Conservation (phyloP, 2,329 filamentous ascomycete genomes). For the Fusarium pininemorale region DNA sequence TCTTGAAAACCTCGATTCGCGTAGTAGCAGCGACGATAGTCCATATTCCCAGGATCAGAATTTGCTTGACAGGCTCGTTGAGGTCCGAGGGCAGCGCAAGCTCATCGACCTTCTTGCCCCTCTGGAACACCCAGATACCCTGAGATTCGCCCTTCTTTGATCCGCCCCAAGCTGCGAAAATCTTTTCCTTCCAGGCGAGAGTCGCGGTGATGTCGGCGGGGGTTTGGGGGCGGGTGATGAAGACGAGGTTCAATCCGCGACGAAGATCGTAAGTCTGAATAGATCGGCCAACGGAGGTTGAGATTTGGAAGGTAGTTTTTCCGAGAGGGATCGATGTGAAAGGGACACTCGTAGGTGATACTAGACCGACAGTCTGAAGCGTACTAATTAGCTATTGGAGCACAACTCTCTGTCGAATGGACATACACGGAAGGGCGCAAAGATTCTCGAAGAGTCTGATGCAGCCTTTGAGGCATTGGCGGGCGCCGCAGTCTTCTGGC, state of each 20-base stretch:
- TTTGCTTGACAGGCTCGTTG: constrained; percentile 76
- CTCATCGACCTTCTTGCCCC: constrained; percentile 84
- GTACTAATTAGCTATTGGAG: constrained; percentile 1
- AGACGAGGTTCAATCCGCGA: constrained; percentile 89
- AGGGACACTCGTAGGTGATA: constrained; percentile 89
- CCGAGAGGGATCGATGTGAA: constrained; percentile 90
- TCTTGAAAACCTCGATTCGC: constrained; percentile 90
- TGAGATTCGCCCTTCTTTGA: constrained; percentile 59
- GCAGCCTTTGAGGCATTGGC: constrained; percentile 50
- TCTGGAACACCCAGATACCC: constrained; percentile 91
- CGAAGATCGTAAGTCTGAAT: constrained; percentile 96
- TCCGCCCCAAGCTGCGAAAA: constrained; percentile 91
- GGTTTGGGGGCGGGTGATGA: constrained; percentile 91
- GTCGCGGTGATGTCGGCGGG: constrained; percentile 87
- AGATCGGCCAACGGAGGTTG: constrained; percentile 88
- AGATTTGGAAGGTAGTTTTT: constrained; percentile 96
- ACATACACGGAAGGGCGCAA: constrained; percentile 90
- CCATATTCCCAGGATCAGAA: constrained; percentile 91
- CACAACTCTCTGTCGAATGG: not conserved
- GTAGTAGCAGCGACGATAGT: constrained; percentile 81
- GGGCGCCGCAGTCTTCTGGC: constrained; percentile 67
- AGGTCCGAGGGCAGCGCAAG: constrained; percentile 73
- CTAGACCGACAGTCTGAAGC: constrained; percentile 84
- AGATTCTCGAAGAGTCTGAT: constrained; percentile 77
- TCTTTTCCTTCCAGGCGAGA: constrained; percentile 83